Percentiles rank a stretch among this genome's conserved stretches.
Evolutionary conservation across 1,284 basidiomycete species (phyloP).

Genomic region (Apiotrichum montevideense): DNA sequence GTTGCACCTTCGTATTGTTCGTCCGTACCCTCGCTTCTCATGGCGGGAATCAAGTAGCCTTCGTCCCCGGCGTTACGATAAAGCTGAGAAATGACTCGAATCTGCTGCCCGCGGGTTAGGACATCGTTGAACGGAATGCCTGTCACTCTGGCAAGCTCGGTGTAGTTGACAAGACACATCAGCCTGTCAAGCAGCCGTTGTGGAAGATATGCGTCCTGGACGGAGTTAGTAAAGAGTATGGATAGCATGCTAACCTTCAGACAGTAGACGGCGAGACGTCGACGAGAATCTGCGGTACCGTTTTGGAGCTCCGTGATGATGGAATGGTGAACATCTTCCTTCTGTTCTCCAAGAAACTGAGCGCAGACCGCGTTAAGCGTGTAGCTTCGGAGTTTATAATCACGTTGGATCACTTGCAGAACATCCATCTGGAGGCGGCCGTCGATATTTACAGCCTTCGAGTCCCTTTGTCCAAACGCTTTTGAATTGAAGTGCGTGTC

Average conservation of each 20-base stretch:
- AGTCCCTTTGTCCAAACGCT: constrained; percentile 89
- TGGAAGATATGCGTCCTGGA: constrained; percentile 88
- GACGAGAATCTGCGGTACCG: constrained; percentile 79
- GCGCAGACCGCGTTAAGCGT: constrained; percentile 93
- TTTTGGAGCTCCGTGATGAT: constrained; percentile 95
- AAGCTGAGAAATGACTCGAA: constrained; percentile 91
- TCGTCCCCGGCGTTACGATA: constrained; percentile 82
- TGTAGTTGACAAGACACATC: constrained; percentile 96
- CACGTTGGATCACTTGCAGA: constrained; percentile 92
- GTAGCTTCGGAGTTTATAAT: constrained; percentile 90
- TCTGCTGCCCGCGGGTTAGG: constrained; percentile 84
- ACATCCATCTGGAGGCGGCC: constrained; percentile 88
- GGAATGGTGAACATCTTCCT: constrained; percentile 94
- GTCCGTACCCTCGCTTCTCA: constrained; percentile 79
- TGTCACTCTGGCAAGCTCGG: constrained; percentile 91
- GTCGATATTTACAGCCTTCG: constrained; percentile 81
- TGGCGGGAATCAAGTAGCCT: constrained; percentile 74
- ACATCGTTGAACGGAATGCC: constrained; percentile 97
- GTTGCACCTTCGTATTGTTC: constrained; percentile 97
- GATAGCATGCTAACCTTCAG: constrained; percentile 60
- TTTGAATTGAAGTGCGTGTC: constrained; percentile 94
- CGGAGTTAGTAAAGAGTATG: background rate
- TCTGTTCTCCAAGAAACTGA: constrained; percentile 91
- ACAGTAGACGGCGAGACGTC: constrained; percentile 90
- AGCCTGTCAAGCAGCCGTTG: constrained; percentile 89